phyloP scores from a whole-genome alignment of 768 basidiomycete genomes.

The Psilocybe tampanensis region DNA sequence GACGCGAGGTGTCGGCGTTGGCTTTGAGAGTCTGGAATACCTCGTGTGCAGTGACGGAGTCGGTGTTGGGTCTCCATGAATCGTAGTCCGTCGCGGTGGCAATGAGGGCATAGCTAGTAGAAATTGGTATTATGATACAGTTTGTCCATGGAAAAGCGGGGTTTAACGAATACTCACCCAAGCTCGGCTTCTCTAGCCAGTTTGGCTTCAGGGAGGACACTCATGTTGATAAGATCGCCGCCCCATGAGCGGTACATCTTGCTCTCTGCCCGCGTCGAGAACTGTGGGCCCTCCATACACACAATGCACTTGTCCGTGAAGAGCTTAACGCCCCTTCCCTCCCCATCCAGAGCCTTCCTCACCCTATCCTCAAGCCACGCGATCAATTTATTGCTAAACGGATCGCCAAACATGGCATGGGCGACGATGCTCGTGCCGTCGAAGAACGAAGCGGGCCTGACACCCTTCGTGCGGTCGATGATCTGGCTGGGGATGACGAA shows the following conservation, averaged over 20 bases:
- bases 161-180: constrained; percentile 50
- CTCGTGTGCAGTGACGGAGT: constrained; percentile 86
- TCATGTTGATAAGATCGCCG: constrained; percentile 96
- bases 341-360: constrained; percentile 56
- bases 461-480: constrained; percentile 95
- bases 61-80: constrained; percentile 84
- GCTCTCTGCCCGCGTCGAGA: constrained; percentile 98
- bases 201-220: constrained; percentile 95
- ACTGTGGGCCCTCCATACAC: constrained; percentile 97
- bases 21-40: constrained; percentile 86
- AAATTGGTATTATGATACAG: background rate
- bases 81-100: constrained; percentile 95
- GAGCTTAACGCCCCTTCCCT: constrained; percentile 64
- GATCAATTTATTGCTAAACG: constrained; percentile 70
- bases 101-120: constrained; percentile 87
- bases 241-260: constrained; percentile 93
- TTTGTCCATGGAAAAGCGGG: background rate
- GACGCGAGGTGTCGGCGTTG: constrained; percentile 87
- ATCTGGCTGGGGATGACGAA: constrained; percentile 89
- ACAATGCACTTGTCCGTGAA: constrained; percentile 86
- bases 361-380: constrained; percentile 70
- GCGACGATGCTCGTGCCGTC: constrained; percentile 81
- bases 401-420: constrained; percentile 94
- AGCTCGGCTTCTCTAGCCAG: constrained; percentile 94
- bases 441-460: constrained; percentile 90